Evolutionary conservation across 2,329 filamentous ascomycete species (phyloP).

Genomic region (Talaromyces sp.): DNA sequence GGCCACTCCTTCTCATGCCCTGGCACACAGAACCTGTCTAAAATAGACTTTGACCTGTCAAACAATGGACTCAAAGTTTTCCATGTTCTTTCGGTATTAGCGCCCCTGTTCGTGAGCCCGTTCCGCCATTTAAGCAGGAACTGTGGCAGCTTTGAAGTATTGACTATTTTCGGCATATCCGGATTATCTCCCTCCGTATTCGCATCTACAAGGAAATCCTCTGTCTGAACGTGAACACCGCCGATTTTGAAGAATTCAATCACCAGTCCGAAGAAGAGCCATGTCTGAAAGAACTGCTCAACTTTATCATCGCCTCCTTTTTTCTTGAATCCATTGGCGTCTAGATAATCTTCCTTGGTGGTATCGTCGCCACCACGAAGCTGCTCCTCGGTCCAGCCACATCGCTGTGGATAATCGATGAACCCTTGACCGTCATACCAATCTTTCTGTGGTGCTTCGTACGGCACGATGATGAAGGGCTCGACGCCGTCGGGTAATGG

Average conservation of each 20-base stretch:
- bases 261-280: conserved; percentile 28
- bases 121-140: conserved; percentile 6
- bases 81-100: not conserved
- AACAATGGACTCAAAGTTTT: conserved; percentile 14
- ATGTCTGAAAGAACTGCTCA: conserved; percentile 27
- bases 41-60: conserved; percentile 10
- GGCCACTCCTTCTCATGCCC: not conserved
- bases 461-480: conserved; percentile 21
- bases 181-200: not conserved
- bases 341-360: conserved; percentile 11
- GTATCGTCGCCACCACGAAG: conserved; percentile 20
- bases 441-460: conserved; percentile 17
- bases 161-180: conserved; percentile 9
- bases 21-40: conserved; percentile 19
- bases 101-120: not conserved
- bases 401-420: conserved; percentile 15
- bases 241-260: conserved; percentile 21
- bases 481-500: conserved; percentile 13
- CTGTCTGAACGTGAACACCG: conserved; percentile 9
- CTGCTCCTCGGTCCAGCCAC: conserved; percentile 21
- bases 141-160: conserved; percentile 12
- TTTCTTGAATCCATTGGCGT: conserved; percentile 16
- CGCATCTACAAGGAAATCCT: conserved; percentile 19
- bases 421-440: conserved; percentile 21
- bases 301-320: conserved; percentile 8